Conservation (phyloP, 1,284 basidiomycete genomes). For the Pyrrhoderma noxium region DNA sequence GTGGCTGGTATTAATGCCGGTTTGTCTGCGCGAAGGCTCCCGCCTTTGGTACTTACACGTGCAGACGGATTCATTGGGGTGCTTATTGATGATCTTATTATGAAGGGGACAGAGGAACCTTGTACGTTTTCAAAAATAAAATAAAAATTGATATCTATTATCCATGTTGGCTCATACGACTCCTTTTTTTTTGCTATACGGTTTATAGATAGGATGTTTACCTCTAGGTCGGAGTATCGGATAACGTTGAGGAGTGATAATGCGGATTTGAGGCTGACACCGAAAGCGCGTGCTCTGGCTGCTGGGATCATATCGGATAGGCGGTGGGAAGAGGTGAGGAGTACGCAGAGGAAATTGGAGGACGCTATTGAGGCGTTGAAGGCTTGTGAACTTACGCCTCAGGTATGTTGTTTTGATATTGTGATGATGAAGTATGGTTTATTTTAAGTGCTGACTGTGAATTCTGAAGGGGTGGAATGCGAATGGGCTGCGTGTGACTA, state of each 20-base stretch:
- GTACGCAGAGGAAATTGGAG: conserved; percentile 43
- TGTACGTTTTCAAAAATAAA: conserved; percentile 59
- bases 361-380: conserved; percentile 46
- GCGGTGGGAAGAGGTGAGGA: conserved; percentile 52
- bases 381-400: conserved; percentile 45
- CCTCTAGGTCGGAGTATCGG: conserved; percentile 82
- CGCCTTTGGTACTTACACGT: conserved; percentile 62
- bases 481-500: conserved; percentile 47
- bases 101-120: conserved; percentile 84
- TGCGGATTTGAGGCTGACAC: conserved; percentile 75
- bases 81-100: conserved; percentile 84
- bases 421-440: no score
- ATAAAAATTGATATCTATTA: no score
- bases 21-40: conserved; percentile 47
- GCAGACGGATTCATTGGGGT: conserved; percentile 84
- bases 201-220: conserved; percentile 84
- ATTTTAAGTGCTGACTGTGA: no score
- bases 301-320: conserved; percentile 56
- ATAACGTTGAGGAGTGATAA: conserved; percentile 85
- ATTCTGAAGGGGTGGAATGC: conserved; percentile 46
- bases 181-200: neutral
- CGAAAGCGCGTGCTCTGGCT: conserved; percentile 40
- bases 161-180: neutral
- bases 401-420: conserved; percentile 33
- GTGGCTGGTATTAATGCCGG: conserved; percentile 86